Conservation (phyloP, 306 rosid species). For the Myrica gale region DNA sequence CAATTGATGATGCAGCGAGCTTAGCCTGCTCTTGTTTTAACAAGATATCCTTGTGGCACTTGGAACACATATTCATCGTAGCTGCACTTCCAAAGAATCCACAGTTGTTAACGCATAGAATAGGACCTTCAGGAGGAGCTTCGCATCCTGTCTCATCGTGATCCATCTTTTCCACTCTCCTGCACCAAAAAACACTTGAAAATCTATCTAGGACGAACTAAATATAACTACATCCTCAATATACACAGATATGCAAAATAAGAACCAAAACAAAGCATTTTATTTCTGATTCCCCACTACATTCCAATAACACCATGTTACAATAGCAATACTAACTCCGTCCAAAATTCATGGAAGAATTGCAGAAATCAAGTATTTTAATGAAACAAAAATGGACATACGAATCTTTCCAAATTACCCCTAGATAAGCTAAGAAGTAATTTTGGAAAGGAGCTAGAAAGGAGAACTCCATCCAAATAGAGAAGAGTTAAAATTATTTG, state of each 20-base stretch:
- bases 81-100: slow-evolving; percentile 91
- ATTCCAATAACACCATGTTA: background rate
- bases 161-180: slow-evolving; percentile 70
- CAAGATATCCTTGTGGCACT: slow-evolving; percentile 85
- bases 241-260: background rate
- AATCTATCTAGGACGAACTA: background rate
- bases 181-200: slow-evolving; percentile 32
- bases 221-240: background rate
- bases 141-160: slow-evolving; percentile 90
- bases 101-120: slow-evolving; percentile 82
- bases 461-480: too few relatives aligned
- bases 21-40: slow-evolving; percentile 81
- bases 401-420: too few relatives aligned
- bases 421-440: too few relatives aligned
- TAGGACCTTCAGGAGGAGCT: slow-evolving; percentile 89
- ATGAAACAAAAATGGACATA: too few relatives aligned
- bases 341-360: background rate
- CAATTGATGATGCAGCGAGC: slow-evolving; percentile 83
- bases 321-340: too few relatives aligned
- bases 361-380: too few relatives aligned
- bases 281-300: background rate
- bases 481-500: too few relatives aligned
- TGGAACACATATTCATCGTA: slow-evolving; percentile 93
- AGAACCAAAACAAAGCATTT: background rate
- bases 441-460: too few relatives aligned